Evolutionary conservation across 2,329 filamentous ascomycete genomes (phyloP).

Genomic region (Paraphoma sp.): DNA sequence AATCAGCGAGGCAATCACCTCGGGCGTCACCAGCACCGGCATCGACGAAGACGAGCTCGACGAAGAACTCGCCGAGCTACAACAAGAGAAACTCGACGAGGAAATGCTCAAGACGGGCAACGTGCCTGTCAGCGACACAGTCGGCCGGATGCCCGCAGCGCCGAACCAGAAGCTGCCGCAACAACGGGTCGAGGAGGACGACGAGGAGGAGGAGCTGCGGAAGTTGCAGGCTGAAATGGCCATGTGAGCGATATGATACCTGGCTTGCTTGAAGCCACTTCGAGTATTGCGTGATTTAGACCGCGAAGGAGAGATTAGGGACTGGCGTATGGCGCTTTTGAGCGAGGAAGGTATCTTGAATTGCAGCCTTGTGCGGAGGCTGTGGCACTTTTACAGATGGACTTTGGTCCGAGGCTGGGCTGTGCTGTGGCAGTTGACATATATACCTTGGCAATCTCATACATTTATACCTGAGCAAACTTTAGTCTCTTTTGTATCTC

Average conservation of each 20-base stretch:
- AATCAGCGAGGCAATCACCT: conserved; percentile 83
- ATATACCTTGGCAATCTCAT: background rate
- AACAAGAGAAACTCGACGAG: conserved; percentile 92
- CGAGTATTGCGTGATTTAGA: background rate
- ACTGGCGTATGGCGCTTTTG: background rate
- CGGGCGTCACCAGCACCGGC: conserved; percentile 69
- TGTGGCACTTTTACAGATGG: background rate
- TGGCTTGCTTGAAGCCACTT: background rate
- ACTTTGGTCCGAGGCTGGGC: background rate
- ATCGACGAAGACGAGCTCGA: conserved; percentile 89
- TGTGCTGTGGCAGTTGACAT: background rate
- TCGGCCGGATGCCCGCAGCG: conserved; percentile 77
- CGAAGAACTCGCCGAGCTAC: conserved; percentile 81
- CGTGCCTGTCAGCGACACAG: conserved; percentile 79
- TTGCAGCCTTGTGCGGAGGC: background rate
- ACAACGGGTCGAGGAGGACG: conserved; percentile 71
- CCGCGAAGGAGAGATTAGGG: background rate
- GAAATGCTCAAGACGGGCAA: conserved; percentile 90
- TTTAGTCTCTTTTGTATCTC: no score
- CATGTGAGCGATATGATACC: conserved; percentile 66
- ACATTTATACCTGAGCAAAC: conserved; percentile 3
- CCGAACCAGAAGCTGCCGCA: conserved; percentile 65
- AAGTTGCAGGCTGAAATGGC: conserved; percentile 98
- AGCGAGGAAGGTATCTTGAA: background rate
- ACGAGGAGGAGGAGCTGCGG: conserved; percentile 92